Evolutionary conservation across 495 filamentous ascomycete genomes (phyloP).

Genomic region (Hyaloscypha bicolor): DNA sequence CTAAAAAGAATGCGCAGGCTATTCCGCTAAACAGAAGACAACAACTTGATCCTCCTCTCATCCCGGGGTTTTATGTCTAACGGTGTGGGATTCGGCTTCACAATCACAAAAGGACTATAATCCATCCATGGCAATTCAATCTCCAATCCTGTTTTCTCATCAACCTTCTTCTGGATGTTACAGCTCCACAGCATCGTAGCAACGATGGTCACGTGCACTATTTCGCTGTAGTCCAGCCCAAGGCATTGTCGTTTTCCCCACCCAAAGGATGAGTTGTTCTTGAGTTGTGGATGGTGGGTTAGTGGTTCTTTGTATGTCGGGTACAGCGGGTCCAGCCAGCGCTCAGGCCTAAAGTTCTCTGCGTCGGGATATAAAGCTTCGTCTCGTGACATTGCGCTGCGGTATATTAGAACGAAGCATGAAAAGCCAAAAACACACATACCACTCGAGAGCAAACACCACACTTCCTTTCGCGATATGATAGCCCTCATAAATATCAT

Average conservation of each 20-base stretch:
- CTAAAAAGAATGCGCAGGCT: too few species aligned
- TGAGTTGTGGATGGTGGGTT: slow-evolving; percentile 44
- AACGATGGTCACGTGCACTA: neutral
- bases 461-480: slow-evolving; percentile 47
- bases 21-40: too few species aligned
- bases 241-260: slow-evolving; percentile 19
- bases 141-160: neutral
- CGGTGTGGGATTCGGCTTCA: neutral
- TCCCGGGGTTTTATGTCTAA: too few species aligned
- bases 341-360: slow-evolving; percentile 58
- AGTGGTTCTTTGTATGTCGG: slow-evolving; percentile 43
- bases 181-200: neutral
- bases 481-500: slow-evolving; percentile 52
- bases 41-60: too few species aligned
- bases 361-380: slow-evolving; percentile 58
- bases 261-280: slow-evolving; percentile 20
- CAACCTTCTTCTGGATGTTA: slow-evolving; percentile 1
- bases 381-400: slow-evolving; percentile 55
- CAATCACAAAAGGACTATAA: neutral
- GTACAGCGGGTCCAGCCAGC: slow-evolving; percentile 44
- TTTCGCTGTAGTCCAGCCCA: slow-evolving; percentile 12
- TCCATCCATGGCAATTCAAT: neutral
- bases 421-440: too few species aligned
- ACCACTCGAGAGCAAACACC: slow-evolving; percentile 13
- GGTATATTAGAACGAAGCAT: too few species aligned